Evolutionary conservation across 2,329 filamentous ascomycete genomes (phyloP).

Genomic region (Verticillium klebahnii): DNA sequence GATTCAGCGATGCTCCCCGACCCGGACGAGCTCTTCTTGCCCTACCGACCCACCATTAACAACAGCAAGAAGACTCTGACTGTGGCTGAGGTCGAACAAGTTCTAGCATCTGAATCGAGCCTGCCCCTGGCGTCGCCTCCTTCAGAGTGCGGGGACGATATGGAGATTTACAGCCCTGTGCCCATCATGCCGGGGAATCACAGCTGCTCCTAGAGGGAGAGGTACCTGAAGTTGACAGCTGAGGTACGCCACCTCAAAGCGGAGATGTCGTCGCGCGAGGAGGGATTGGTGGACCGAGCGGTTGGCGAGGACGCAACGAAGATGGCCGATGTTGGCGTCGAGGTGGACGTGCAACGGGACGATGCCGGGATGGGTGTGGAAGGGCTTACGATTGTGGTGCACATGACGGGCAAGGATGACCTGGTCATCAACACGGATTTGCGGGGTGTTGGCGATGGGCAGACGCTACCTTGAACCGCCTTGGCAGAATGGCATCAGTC

Average conservation of each 20-base stretch:
- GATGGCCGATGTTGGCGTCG: conserved; percentile 14
- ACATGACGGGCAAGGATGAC: conserved; percentile 44
- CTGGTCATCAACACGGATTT: conserved; percentile 47
- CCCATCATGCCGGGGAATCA: conserved; percentile 33
- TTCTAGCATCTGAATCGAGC: background rate
- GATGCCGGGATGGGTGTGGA: conserved; percentile 37
- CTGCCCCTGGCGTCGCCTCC: background rate
- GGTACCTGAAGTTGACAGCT: conserved; percentile 33
- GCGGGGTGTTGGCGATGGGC: conserved; percentile 8
- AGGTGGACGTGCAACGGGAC: conserved; percentile 13
- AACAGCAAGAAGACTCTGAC: background rate
- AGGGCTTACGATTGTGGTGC: conserved; percentile 47
- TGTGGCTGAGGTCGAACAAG: background rate
- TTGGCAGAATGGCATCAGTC: background rate
- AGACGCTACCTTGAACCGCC: background rate
- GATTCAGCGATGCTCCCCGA: background rate
- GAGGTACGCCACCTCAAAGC: conserved; percentile 37
- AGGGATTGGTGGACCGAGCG: conserved; percentile 7
- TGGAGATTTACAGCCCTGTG: conserved; percentile 21
- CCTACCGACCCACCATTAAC: background rate
- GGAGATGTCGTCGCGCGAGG: conserved; percentile 24
- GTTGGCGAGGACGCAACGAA: conserved; percentile 7
- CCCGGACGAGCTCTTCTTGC: background rate
- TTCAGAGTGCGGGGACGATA: conserved; percentile 10
- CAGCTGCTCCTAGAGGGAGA: conserved; percentile 36